These are phyloP conservation scores for Entomortierella chlamydospora DNA, from an alignment of 192 early-diverging fungal species.

Conservation along the genomic window DNA sequence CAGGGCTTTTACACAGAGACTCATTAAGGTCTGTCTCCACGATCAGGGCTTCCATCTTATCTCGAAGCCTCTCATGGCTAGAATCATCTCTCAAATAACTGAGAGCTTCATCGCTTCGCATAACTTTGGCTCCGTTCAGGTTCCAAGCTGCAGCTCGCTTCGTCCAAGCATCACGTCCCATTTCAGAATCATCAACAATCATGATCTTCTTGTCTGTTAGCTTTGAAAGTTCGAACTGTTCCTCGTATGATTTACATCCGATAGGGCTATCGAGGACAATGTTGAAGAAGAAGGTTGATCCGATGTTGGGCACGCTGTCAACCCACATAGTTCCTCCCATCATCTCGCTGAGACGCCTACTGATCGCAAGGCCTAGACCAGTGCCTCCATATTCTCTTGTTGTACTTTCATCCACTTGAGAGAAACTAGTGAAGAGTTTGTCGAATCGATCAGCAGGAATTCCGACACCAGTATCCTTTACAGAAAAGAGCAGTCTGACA, in stretches of 20 bases:
- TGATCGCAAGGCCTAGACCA: constrained; percentile 76
- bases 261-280: constrained; percentile 55
- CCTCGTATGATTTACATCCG: constrained; percentile 29
- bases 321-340: constrained; percentile 78
- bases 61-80: constrained; percentile 4
- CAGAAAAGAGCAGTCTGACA: constrained; percentile 42
- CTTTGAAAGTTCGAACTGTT: constrained; percentile 45
- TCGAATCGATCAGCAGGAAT: constrained; percentile 66
- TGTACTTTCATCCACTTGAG: constrained; percentile 71
- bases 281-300: constrained; percentile 66
- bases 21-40: constrained; percentile 35
- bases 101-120: constrained; percentile 29
- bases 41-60: constrained; percentile 47
- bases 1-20: constrained; percentile 14
- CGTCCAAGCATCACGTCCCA: constrained; percentile 46
- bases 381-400: constrained; percentile 69
- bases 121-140: constrained; percentile 33
- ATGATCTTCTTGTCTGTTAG: constrained; percentile 35
- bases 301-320: constrained; percentile 60
- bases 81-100: constrained; percentile 14
- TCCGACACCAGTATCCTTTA: constrained; percentile 74
- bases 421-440: constrained; percentile 72
- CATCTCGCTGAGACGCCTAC: constrained; percentile 67
- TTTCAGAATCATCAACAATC: constrained; percentile 33
- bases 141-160: constrained; percentile 30